Percentiles rank a stretch among this genome's conserved stretches.
Conservation (phyloP, 75 land plant genomes). For the Pinus tabuliformis region DNA sequence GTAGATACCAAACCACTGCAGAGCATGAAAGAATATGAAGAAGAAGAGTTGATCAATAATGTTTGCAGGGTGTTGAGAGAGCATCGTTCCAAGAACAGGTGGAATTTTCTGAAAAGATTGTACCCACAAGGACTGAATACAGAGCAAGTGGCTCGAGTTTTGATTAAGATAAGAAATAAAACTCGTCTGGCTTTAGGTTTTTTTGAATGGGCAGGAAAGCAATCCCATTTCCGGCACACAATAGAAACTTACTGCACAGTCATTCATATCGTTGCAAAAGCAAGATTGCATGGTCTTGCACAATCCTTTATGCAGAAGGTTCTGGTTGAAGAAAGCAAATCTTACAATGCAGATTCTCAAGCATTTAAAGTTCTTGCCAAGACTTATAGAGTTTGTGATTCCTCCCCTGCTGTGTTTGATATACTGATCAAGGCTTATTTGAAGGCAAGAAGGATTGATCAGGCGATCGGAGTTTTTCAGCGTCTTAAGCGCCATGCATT, state of each 20-base stretch:
- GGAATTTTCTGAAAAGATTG: constrained; percentile 31
- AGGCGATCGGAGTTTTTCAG: constrained; percentile 20
- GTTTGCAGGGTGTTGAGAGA: constrained; percentile 36
- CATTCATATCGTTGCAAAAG: constrained; percentile 45
- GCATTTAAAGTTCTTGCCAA: constrained; percentile 29
- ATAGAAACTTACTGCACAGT: constrained; percentile 40
- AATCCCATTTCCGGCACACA: constrained; percentile 29
- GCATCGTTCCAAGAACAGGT: constrained; percentile 41
- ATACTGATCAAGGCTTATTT: constrained; percentile 39
- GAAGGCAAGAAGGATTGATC: constrained; percentile 29
- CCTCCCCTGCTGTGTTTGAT: constrained; percentile 64
- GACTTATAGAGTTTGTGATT: constrained; percentile 39
- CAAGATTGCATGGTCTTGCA: constrained; percentile 26
- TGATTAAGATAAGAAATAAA: constrained; percentile 13
- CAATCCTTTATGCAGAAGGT: constrained; percentile 26
- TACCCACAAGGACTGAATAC: constrained; percentile 24
- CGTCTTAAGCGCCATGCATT: constrained; percentile 25
- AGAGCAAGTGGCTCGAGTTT: constrained; percentile 25
- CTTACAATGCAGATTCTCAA: constrained; percentile 7
- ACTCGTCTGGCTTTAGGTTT: constrained; percentile 31
- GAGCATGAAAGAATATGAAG: not conserved
- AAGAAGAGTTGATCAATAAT: constrained; percentile 28
- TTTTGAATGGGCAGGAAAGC: constrained; percentile 36
- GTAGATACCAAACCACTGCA: too few species aligned
- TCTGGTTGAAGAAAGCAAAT: constrained; percentile 1